phyloP scores from a whole-genome alignment of 306 rosid genomes.

The Trichosanthes cucumerina region DNA sequence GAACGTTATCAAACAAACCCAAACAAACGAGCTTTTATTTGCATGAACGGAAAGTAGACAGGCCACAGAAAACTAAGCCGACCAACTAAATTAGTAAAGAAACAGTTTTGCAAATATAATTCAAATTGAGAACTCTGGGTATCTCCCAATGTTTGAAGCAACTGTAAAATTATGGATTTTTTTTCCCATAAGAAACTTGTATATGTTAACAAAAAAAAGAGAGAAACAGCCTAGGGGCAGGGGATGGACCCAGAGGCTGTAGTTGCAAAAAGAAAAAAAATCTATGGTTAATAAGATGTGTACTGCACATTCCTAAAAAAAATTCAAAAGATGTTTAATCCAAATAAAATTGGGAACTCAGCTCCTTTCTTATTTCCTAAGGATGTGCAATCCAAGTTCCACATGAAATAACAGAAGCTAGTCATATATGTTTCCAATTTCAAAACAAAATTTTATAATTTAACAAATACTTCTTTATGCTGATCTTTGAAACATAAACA shows the following conservation, averaged over 20 bases:
- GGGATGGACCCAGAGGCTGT: too few species aligned
- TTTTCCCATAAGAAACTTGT: too few species aligned
- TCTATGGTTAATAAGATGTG: too few species aligned
- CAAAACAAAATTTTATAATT: not conserved
- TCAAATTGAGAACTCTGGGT: not conserved
- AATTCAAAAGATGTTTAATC: too few species aligned
- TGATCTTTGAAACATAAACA: not conserved
- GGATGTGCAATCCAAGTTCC: not conserved
- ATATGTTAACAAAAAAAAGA: too few species aligned
- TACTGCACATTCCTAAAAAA: too few species aligned
- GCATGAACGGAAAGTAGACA: not conserved
- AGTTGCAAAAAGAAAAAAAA: too few species aligned
- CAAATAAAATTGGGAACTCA: not conserved
- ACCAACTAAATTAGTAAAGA: not conserved
- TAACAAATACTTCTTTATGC: not conserved
- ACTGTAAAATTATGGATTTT: too few species aligned
- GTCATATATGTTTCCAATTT: not conserved
- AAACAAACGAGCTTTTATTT: not conserved
- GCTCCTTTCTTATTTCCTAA: not conserved
- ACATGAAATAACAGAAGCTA: not conserved
- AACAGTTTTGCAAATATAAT: not conserved
- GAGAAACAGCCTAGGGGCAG: too few species aligned
- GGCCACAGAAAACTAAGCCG: not conserved
- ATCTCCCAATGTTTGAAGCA: not conserved
- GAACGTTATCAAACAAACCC: too few species aligned